Evolutionary conservation across 148 eudicot species (phyloP).

Genomic region (Cornus suecica): DNA sequence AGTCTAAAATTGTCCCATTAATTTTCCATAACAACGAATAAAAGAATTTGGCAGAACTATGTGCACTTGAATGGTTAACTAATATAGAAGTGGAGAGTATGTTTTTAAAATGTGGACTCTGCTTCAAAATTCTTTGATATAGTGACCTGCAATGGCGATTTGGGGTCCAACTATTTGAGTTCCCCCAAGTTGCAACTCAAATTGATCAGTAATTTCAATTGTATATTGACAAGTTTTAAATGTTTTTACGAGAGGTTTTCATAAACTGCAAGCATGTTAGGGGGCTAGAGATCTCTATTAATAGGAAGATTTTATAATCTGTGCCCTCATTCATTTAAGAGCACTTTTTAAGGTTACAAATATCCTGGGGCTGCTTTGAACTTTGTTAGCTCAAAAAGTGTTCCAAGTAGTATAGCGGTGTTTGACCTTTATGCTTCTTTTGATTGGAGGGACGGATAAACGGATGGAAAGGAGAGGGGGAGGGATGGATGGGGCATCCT

Average conservation of each 20-base stretch:
- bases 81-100: not conserved
- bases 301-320: not conserved
- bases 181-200: not conserved
- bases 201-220: not conserved
- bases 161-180: not conserved
- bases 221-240: not conserved
- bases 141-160: constrained; percentile 5
- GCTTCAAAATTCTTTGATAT: not conserved
- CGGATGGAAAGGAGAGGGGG: too few relatives aligned
- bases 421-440: not conserved
- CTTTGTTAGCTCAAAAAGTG: not conserved
- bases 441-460: too few relatives aligned
- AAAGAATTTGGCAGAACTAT: not conserved
- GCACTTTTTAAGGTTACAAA: not conserved
- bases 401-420: not conserved
- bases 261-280: not conserved
- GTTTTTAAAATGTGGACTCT: not conserved
- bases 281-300: not conserved
- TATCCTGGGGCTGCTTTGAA: not conserved
- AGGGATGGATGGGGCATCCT: too few relatives aligned
- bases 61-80: not conserved
- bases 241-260: not conserved
- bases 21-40: not conserved
- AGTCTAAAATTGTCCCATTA: not conserved
- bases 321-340: not conserved